Percentiles rank a stretch among this genome's conserved stretches.
Evolutionary conservation across 768 basidiomycete species (phyloP).

Genomic region (Amanita brunnescens): DNA sequence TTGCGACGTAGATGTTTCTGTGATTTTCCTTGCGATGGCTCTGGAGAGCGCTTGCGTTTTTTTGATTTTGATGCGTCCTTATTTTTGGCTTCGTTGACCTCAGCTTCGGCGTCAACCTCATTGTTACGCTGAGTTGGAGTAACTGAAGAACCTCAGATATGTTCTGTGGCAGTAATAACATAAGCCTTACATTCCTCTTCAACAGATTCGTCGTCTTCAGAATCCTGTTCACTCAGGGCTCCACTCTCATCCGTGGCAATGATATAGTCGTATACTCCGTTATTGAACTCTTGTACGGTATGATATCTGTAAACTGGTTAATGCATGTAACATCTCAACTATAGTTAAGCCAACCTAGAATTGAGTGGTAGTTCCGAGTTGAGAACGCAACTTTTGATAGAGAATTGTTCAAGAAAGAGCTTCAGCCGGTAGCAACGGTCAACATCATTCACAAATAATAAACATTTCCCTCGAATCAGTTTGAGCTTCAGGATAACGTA

Average conservation of each 20-base stretch:
- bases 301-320: conserved; percentile 57
- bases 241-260: conserved; percentile 94
- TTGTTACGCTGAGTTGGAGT: conserved; percentile 44
- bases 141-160: conserved; percentile 27
- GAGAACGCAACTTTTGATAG: conserved; percentile 90
- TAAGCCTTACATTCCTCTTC: conserved; percentile 17
- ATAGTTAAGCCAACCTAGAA: conserved; percentile 50
- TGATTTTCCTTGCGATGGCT: conserved; percentile 29
- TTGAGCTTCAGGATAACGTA: conserved; percentile 96
- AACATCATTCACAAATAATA: conserved; percentile 94
- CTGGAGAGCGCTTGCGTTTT: conserved; percentile 57
- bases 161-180: background rate
- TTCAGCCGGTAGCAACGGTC: conserved; percentile 93
- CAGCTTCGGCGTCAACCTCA: conserved; percentile 11
- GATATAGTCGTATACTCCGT: conserved; percentile 96
- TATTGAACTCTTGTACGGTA: conserved; percentile 97
- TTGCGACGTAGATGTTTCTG: conserved; percentile 46
- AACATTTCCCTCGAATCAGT: conserved; percentile 92
- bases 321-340: background rate
- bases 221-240: conserved; percentile 37
- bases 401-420: conserved; percentile 97
- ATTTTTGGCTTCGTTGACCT: conserved; percentile 13
- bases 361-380: conserved; percentile 95
- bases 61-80: conserved; percentile 15
- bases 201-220: conserved; percentile 28